Evolutionary conservation across 1,139 yeast species (phyloP).

Genomic region (Pichia cactophila): DNA sequence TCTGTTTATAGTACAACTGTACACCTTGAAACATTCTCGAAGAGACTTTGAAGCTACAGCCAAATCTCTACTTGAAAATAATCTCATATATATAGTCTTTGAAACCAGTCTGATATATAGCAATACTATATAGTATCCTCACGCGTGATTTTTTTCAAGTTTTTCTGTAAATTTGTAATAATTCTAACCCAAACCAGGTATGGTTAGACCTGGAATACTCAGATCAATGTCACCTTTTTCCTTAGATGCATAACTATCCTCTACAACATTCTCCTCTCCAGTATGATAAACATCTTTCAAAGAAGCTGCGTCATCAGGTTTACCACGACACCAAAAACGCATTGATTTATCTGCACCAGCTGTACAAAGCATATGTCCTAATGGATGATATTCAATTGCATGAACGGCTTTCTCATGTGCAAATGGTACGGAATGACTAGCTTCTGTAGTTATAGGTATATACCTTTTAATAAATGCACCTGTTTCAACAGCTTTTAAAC

Average conservation of each 20-base stretch:
- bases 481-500: slow-evolving; percentile 1
- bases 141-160: too few species aligned
- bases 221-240: neutral
- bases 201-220: slow-evolving; percentile 15
- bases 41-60: too few species aligned
- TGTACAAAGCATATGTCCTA: slow-evolving; percentile 84
- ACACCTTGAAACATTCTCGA: too few species aligned
- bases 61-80: too few species aligned
- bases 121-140: too few species aligned
- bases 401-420: slow-evolving; percentile 95
- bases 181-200: slow-evolving; percentile 21
- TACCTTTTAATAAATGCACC: slow-evolving; percentile 3
- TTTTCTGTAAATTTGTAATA: too few species aligned
- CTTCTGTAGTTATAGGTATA: slow-evolving; percentile 31
- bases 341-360: slow-evolving; percentile 93
- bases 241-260: too few species aligned
- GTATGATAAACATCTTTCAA: slow-evolving; percentile 71
- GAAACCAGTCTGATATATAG: too few species aligned
- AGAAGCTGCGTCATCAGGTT: slow-evolving; percentile 83
- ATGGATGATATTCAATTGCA: slow-evolving; percentile 84
- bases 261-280: slow-evolving; percentile 17
- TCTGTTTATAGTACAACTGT: too few species aligned
- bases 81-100: too few species aligned
- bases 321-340: slow-evolving; percentile 89
- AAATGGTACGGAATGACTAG: slow-evolving; percentile 66